Base-by-base conservation (phyloP, 495 filamentous ascomycete genomes). In the Tuber borchii region DNA sequence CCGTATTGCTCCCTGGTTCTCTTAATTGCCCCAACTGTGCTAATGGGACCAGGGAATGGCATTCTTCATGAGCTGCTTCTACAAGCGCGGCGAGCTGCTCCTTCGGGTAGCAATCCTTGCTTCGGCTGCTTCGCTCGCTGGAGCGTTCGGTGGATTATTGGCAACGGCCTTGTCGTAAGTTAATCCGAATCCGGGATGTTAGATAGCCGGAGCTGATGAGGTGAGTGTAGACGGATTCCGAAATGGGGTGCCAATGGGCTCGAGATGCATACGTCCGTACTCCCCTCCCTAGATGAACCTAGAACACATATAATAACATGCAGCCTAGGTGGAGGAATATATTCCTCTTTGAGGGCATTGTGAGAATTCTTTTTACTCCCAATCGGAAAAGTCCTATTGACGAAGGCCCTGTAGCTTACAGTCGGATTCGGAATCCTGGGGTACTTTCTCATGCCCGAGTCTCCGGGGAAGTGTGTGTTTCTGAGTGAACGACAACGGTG, bases 1-100 rank as follows among this genome's bases (percentile, higher is more conserved):
- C 71, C 68, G 83, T 83, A 75, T 71, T 77, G 76, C 12, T 37
- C 56, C 42, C 40, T 19, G 17, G 70, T 19, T 48, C 65, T 19
- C 26, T 16, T 34, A 16, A 39, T 14, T 70, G 75, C 65, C 68
- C 78, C 14, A 76, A 86, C 42, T 87, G 78, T 88, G 86, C 69
- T 90, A 90, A 0, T 85, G 93, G 0, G 92, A 91, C 73, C 90
- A 91, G 19, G 91, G 92, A 1, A 91, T 93, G 0, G 91, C 93
- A 1, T 94, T 91, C 82, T 93, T 93, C 80, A 86, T 95, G n/a
- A 91, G 90, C 2, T 93, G 93, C 90, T 94, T 92, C 90, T 95
- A 94, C 76, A 91, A 90, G 79, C 86, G 91, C 26, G 88, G 87
- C 42, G 92, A 94, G 81, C 87, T 87, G 74, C 61, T 82, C 20